Percentiles rank a stretch among this genome's conserved stretches.
These are phyloP conservation scores for Ziziphus jujuba DNA, from an alignment of 306 rosid genomes.

Conservation along the genomic window DNA sequence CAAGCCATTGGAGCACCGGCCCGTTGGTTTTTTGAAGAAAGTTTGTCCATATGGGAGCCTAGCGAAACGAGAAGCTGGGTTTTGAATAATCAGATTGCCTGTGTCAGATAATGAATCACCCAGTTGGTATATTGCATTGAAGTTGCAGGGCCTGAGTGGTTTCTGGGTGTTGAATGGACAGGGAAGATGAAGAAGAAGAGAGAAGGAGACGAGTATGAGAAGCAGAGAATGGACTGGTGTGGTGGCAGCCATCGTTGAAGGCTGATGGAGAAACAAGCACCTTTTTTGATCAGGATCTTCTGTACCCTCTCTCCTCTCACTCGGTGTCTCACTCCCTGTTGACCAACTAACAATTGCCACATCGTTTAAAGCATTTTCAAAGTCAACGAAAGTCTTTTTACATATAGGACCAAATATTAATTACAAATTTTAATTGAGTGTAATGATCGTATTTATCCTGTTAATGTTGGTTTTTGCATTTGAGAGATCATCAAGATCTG, in stretches of 20 bases:
- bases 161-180: neutral
- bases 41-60: slow-evolving; percentile 21
- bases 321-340: too few relatives aligned
- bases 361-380: too few relatives aligned
- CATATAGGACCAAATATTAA: too few relatives aligned
- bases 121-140: slow-evolving; percentile 12
- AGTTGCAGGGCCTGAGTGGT: neutral
- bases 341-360: too few relatives aligned
- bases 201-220: neutral
- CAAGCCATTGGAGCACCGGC: slow-evolving; percentile 19
- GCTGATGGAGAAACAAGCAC: too few relatives aligned
- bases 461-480: too few relatives aligned
- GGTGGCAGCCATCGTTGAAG: neutral
- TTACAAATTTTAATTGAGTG: too few relatives aligned
- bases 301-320: too few relatives aligned
- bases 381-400: too few relatives aligned
- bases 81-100: neutral
- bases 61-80: slow-evolving; percentile 6
- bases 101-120: slow-evolving; percentile 20
- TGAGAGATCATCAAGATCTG: too few relatives aligned
- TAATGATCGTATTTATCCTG: too few relatives aligned
- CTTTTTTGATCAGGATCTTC: too few relatives aligned
- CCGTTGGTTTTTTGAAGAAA: slow-evolving; percentile 10
- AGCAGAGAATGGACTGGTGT: neutral
- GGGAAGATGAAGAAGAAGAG: neutral